Conservation (phyloP, 2,329 filamentous ascomycete genomes). For the Lachnellula cervina region DNA sequence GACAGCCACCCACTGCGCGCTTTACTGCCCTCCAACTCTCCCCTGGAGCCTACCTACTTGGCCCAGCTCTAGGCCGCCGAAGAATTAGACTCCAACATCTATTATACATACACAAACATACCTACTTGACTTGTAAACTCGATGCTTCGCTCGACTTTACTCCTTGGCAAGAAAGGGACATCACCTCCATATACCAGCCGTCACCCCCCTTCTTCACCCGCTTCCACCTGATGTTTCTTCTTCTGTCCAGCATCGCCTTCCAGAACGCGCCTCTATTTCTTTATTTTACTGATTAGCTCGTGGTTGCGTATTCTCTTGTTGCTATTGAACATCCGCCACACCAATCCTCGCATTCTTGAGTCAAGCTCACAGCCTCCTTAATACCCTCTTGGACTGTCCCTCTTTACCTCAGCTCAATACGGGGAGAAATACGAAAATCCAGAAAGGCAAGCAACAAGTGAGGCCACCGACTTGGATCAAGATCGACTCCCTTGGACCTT, state of each 20-base stretch:
- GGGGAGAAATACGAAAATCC: neutral
- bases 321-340: neutral
- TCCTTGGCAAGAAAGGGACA: neutral
- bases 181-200: slow-evolving; percentile 5
- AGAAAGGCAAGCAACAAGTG: neutral
- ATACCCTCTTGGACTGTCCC: neutral
- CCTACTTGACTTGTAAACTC: neutral
- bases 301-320: slow-evolving; percentile 1
- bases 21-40: neutral
- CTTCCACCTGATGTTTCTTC: slow-evolving; percentile 7
- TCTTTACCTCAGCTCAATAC: neutral
- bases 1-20: neutral
- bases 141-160: neutral
- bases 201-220: slow-evolving; percentile 6
- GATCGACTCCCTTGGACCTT: neutral
- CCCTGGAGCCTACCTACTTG: neutral
- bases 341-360: slow-evolving; percentile 1
- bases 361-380: neutral
- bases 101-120: neutral
- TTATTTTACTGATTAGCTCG: slow-evolving; percentile 7
- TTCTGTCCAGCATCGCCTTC: slow-evolving; percentile 10
- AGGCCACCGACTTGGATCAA: neutral
- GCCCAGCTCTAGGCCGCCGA: slow-evolving; percentile 9
- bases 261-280: slow-evolving; percentile 13
- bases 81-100: neutral